phyloP scores from a whole-genome alignment of 1,139 yeast species.

The Zygosaccharomyces sapae region DNA sequence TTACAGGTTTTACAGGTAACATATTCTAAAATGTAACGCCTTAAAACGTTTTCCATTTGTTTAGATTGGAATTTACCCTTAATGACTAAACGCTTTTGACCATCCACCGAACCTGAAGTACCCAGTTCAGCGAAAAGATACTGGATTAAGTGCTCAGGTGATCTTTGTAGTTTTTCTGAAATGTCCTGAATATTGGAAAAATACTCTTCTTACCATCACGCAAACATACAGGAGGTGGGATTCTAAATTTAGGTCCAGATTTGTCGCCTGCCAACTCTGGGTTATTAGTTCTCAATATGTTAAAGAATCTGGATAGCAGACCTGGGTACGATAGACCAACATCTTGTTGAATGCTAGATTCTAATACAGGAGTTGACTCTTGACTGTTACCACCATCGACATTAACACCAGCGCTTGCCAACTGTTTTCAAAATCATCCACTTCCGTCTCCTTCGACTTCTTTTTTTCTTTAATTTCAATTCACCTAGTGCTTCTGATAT shows the following conservation, averaged over 20 bases:
- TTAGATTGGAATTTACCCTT: constrained; percentile 98
- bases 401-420: constrained; percentile 85
- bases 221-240: constrained; percentile 95
- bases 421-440: constrained; percentile 80
- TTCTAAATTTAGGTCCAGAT: constrained; percentile 86
- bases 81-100: constrained; percentile 91
- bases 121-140: constrained; percentile 97
- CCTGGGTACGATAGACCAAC: constrained; percentile 73
- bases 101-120: constrained; percentile 98
- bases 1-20: constrained; percentile 99
- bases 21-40: constrained; percentile 94
- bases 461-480: constrained; percentile 73
- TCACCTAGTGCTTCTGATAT: constrained; percentile 66
- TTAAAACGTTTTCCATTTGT: constrained; percentile 92
- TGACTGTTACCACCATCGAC: constrained; percentile 42
- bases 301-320: constrained; percentile 78
- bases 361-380: constrained; percentile 37
- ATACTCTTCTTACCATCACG: constrained; percentile 98
- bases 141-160: constrained; percentile 95
- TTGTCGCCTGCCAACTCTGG: constrained; percentile 98
- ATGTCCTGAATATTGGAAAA: constrained; percentile 93
- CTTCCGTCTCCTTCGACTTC: constrained; percentile 52
- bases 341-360: constrained; percentile 37
- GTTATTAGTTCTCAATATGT: constrained; percentile 81
- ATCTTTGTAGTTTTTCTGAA: constrained; percentile 89